A percentile compares a stretch with the other conserved stretches of the same genome.
phyloP scores from a whole-genome alignment of 2,329 filamentous ascomycete genomes.

The Pseudogymnoascus sp. region DNA sequence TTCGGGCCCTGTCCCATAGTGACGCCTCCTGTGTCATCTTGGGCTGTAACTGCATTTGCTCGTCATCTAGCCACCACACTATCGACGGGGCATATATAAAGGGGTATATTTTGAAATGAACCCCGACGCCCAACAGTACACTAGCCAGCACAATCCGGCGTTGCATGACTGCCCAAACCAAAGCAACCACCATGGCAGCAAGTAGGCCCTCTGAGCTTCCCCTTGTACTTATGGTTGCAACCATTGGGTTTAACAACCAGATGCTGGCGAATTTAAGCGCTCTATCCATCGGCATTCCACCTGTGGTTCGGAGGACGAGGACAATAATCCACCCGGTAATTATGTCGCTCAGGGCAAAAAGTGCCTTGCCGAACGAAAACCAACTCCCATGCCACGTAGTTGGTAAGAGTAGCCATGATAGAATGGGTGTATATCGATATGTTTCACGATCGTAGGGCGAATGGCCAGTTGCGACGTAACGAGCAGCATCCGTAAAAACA shows the following conservation, averaged over 20 bases:
- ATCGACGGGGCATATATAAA: constrained; percentile 87
- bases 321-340: constrained; percentile 74
- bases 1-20: constrained; percentile 19
- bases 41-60: constrained; percentile 23
- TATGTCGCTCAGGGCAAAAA: constrained; percentile 80
- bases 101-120: constrained; percentile 98
- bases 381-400: constrained; percentile 51
- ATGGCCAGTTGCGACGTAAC: constrained; percentile 56
- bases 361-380: constrained; percentile 77
- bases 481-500: constrained; percentile 92
- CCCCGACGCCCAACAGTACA: constrained; percentile 67
- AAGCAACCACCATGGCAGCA: constrained; percentile 71
- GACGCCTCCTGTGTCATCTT: constrained; percentile 21
- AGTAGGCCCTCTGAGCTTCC: constrained; percentile 89
- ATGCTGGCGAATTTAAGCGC: constrained; percentile 74
- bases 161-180: constrained; percentile 74
- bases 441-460: constrained; percentile 87
- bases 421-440: constrained; percentile 90
- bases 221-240: constrained; percentile 89
- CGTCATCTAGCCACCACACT: constrained; percentile 68
- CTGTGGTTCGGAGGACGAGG: constrained; percentile 37
- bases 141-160: constrained; percentile 59
- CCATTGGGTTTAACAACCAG: constrained; percentile 97
- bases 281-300: constrained; percentile 31
- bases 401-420: constrained; percentile 84